Percentiles rank a stretch among this genome's conserved stretches.
phyloP scores from a whole-genome alignment of 139 green algal genomes.

The Volvox reticuliferus region DNA sequence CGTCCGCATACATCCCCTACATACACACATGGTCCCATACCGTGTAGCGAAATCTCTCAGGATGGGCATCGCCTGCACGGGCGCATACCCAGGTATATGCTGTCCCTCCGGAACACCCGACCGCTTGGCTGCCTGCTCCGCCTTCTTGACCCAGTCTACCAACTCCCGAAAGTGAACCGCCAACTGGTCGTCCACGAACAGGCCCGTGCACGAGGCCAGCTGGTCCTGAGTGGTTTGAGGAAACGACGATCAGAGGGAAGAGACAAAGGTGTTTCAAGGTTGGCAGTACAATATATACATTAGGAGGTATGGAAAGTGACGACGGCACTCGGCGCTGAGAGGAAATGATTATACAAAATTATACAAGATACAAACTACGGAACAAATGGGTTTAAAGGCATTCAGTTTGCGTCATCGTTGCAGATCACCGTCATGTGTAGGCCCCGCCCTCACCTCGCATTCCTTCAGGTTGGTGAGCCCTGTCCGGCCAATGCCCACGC shows the following conservation, averaged over 20 bases:
- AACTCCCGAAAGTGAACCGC: constrained; percentile 79
- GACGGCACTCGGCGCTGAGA: too few relatives aligned
- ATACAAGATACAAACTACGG: too few relatives aligned
- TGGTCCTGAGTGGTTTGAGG: constrained; percentile 69
- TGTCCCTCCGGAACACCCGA: constrained; percentile 68
- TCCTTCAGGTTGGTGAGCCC: constrained; percentile 81
- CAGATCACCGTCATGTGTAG: too few relatives aligned
- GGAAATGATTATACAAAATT: too few relatives aligned
- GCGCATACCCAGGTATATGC: constrained; percentile 69
- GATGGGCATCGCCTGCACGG: constrained; percentile 58
- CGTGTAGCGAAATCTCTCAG: constrained; percentile 62
- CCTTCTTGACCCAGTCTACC: constrained; percentile 87
- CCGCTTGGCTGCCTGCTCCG: constrained; percentile 71
- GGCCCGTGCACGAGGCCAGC: constrained; percentile 73
- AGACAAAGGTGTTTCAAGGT: too few relatives aligned
- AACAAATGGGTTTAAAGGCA: too few relatives aligned
- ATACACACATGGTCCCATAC: background rate
- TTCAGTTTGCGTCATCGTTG: too few relatives aligned
- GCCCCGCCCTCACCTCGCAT: constrained; percentile 75
- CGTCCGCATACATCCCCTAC: too few relatives aligned
- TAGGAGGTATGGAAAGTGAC: too few relatives aligned
- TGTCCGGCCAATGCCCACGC: constrained; percentile 64
- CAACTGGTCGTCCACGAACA: constrained; percentile 93
- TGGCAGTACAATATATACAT: too few relatives aligned
- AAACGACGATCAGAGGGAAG: background rate